phyloP scores from a whole-genome alignment of 2,329 filamentous ascomycete genomes.

The Thielaviopsis populi region DNA sequence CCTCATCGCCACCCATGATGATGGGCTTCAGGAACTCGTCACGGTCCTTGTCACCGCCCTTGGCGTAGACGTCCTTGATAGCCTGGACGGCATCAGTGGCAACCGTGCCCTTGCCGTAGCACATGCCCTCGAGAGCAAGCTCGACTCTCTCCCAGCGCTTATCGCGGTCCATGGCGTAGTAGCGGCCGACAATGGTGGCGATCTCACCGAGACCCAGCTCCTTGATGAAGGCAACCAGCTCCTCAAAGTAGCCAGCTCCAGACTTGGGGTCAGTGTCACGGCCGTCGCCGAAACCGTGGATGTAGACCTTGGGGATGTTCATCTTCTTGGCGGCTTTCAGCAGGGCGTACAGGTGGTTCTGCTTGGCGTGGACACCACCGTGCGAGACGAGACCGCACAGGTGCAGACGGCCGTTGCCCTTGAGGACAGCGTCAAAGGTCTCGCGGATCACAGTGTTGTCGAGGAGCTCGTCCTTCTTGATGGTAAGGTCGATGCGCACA shows the following conservation, averaged over 20 bases:
- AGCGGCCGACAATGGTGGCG: conserved; percentile 84
- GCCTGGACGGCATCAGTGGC: conserved; percentile 72
- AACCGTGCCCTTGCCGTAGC: conserved; percentile 74
- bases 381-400: conserved; percentile 85
- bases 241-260: conserved; percentile 71
- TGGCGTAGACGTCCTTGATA: conserved; percentile 75
- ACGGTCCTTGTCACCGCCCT: conserved; percentile 52
- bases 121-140: conserved; percentile 72
- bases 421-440: conserved; percentile 64
- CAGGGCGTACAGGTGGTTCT: conserved; percentile 78
- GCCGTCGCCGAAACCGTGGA: conserved; percentile 98
- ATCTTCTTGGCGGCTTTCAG: conserved; percentile 82
- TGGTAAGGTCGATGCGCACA: conserved; percentile 84
- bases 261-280: conserved; percentile 97
- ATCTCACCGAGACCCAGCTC: conserved; percentile 78
- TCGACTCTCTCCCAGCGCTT: conserved; percentile 97
- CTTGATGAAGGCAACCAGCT: conserved; percentile 64
- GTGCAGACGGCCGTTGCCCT: conserved; percentile 82
- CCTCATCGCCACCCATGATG: conserved; percentile 75
- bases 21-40: conserved; percentile 99
- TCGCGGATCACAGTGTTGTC: conserved; percentile 62
- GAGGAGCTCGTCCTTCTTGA: conserved; percentile 71
- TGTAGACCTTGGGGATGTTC: conserved; percentile 78
- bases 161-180: conserved; percentile 98
- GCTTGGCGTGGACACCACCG: conserved; percentile 93